Conservation (phyloP, 305 asterid genomes). For the Euphrasia arctica region DNA sequence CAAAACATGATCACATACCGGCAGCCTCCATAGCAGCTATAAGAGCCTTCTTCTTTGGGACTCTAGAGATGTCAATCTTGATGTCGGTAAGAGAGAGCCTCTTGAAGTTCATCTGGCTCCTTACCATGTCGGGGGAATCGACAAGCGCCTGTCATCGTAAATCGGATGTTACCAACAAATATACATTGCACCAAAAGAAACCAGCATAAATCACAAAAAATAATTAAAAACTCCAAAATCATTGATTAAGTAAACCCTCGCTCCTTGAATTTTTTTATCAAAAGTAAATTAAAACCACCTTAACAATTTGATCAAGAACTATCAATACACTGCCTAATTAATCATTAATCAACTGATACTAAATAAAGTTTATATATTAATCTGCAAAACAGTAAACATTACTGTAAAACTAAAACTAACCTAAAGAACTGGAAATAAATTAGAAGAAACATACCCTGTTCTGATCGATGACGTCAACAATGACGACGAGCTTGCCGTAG, state of each 20-base stretch:
- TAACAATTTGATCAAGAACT: too few species aligned
- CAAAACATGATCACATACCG: conserved; percentile 37
- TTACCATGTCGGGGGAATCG: conserved; percentile 83
- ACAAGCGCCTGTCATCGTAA: conserved; percentile 65
- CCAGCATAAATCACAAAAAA: background rate
- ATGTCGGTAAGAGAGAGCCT: conserved; percentile 85
- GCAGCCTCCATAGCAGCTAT: conserved; percentile 95
- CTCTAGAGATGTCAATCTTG: conserved; percentile 77
- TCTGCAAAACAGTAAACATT: background rate
- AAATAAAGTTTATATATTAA: background rate
- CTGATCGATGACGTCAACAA: conserved; percentile 92
- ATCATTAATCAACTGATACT: background rate
- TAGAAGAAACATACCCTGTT: conserved; percentile 49
- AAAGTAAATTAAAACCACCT: too few species aligned
- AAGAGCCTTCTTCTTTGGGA: conserved; percentile 76
- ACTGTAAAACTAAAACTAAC: too few species aligned
- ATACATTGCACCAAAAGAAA: background rate
- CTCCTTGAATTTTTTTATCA: too few species aligned
- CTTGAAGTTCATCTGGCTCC: conserved; percentile 92
- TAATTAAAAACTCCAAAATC: background rate
- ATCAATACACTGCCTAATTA: too few species aligned
- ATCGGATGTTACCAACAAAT: background rate
- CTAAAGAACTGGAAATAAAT: background rate
- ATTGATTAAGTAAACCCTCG: background rate
- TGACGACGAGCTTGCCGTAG: conserved; percentile 90